phyloP scores from a whole-genome alignment of 495 filamentous ascomycete species.

The Emericellopsis terricola region DNA sequence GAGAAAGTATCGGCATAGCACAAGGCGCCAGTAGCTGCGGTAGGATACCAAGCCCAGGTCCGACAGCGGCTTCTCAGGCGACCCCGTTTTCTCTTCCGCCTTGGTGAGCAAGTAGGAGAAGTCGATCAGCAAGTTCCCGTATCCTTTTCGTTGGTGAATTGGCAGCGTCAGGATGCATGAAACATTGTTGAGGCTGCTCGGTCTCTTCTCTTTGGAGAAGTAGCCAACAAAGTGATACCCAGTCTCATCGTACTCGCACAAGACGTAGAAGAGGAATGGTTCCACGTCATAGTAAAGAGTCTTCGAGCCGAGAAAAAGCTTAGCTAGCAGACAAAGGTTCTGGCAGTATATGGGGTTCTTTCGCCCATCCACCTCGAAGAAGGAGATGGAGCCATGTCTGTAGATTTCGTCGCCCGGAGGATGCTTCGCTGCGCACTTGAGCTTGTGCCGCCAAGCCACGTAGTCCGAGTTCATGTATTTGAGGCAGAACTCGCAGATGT shows the following conservation, averaged over 20 bases:
- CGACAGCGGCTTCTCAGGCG: constrained; percentile 91
- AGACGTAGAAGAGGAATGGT: constrained; percentile 95
- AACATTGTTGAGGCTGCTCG: constrained; percentile 86
- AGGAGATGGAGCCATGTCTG: constrained; percentile 77
- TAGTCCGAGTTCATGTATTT: constrained; percentile 99
- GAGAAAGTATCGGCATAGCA: constrained; percentile 63
- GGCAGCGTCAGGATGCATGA: constrained; percentile 92
- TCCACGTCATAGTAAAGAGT: constrained; percentile 98
- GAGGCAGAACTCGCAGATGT: constrained; percentile 96
- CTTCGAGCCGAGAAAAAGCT: constrained; percentile 91
- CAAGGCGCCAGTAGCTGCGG: constrained; percentile 85
- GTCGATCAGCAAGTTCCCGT: constrained; percentile 89
- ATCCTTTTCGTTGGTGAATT: constrained; percentile 92
- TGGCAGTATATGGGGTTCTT: constrained; percentile 97
- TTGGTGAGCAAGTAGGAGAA: constrained; percentile 94
- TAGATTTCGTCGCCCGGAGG: constrained; percentile 97
- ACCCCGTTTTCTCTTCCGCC: constrained; percentile 85
- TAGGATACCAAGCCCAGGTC: constrained; percentile 97
- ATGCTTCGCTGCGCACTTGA: constrained; percentile 92
- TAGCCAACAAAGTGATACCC: constrained; percentile 98
- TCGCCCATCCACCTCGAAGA: constrained; percentile 93
- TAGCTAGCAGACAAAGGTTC: constrained; percentile 88
- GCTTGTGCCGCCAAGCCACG: constrained; percentile 92
- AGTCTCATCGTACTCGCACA: constrained; percentile 84
- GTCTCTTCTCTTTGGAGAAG: constrained; percentile 98